Base-by-base conservation (phyloP, 2,329 filamentous ascomycete species). In the Arthrobotrys sphaeroides region DNA sequence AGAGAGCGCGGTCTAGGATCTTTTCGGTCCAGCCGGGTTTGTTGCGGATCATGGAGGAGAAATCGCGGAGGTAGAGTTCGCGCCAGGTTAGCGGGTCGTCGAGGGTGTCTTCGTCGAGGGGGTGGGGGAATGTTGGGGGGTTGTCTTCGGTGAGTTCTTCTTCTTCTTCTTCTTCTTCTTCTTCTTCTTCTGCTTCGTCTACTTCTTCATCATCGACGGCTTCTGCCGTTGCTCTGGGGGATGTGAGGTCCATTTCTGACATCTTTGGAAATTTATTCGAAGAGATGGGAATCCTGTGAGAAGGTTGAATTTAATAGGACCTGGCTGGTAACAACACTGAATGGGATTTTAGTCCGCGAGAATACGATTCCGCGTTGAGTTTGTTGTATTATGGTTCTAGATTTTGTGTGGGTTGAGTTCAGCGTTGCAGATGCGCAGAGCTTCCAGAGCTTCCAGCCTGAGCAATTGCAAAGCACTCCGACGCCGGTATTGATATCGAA, bases 1-100 rank as follows among this genome's bases (percentile, higher is more conserved):
- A 26, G 2, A 77, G 38, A 3, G 36, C n/a, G 5, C 66, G 65
- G 31, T 77, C 67, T 9, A 64, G 36, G 7, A 77, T 26, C 36
- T 77, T 77, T 24, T 72, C 61, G n/a, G 61, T 77, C 73, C 73
- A 77, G 20, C 72, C 67, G 12, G 66, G 55, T 47, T 77, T 77
- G 20, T 62, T 40, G 6, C 73, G 65, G n/a, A 77, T 53, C 10
- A 42, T 51, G 6, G 28, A 6, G 24, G 66, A 70, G 60, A 77
- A 77, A 10, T 24, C n/a, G 10, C 73, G 66, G 4, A 77, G 40
- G 18, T 66, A 60, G 13, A 72, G 59, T 16, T 77, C 73, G 40
- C 65, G 66, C 22, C 62, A 75, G 16, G 64, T 69, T 20, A 75
- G 38, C 7, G 53, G 20, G 1, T 45, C 47, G 4, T 33, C 3